Evolutionary conservation across 164 flowering plant species (phyloP).

Genomic region (Stephania japonica): DNA sequence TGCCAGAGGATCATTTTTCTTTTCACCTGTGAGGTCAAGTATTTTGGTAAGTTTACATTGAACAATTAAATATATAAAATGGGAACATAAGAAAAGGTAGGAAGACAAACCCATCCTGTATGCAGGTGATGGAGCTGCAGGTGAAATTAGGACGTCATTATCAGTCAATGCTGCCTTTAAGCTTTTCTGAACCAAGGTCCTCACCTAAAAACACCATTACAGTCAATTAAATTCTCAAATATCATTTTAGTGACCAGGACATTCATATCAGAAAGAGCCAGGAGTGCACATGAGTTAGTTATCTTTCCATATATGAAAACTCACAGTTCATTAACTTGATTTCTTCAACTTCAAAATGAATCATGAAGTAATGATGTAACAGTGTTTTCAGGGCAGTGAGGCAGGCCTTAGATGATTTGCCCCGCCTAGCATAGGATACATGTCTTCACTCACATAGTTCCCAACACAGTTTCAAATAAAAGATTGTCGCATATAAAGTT

Average conservation of each 20-base stretch:
- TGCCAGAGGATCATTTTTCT: constrained; percentile 87
- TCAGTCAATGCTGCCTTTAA: constrained; percentile 71
- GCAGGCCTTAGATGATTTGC: no score
- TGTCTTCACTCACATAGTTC: no score
- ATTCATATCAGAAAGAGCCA: neutral
- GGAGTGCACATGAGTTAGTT: neutral
- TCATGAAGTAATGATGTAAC: no score
- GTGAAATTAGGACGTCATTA: constrained; percentile 87
- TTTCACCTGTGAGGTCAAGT: constrained; percentile 57
- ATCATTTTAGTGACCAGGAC: neutral
- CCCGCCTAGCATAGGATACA: no score
- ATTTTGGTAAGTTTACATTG: neutral
- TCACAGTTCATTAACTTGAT: neutral
- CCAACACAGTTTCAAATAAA: no score
- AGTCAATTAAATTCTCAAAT: constrained; percentile 23
- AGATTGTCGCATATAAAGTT: no score
- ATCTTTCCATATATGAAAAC: neutral
- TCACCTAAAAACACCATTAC: constrained; percentile 55
- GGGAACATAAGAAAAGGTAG: constrained; percentile 1
- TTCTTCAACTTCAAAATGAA: no score
- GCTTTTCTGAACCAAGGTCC: constrained; percentile 54
- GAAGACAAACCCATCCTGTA: constrained; percentile 67
- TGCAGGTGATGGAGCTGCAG: constrained; percentile 94
- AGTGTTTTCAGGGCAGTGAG: no score
- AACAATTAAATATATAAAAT: neutral